Evolutionary conservation across 805 yeast species (phyloP), one percentile per base, ranked within the genome.

Genomic region (Metschnikowia borealis): DNA sequence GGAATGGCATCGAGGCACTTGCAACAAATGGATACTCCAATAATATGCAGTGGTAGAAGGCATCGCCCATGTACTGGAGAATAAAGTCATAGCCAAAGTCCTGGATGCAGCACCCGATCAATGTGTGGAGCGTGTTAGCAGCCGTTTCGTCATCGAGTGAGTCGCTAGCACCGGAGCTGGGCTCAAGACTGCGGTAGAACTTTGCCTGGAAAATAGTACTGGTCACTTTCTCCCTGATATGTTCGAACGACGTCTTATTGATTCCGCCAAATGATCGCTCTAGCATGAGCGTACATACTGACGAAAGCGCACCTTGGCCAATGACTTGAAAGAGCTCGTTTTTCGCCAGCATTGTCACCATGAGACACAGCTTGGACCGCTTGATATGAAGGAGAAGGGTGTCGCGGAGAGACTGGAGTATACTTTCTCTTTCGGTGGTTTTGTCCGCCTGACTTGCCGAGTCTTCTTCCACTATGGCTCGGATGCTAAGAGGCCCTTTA

Each of bases 41-140:
- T 37, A 82, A 62, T 5, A 87, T 73, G 29, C 79, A 67, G 47
- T 78, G 82, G 61, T 83, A 85, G 57, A 85, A 79, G 2, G 87
- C 75, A 56, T 86, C 92, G 54, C 87, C 79, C 26, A 89, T 64
- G 2, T 87, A 84, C 51, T 75, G 75, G 50, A 86, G 68, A n/a
- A 84, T 74, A 2, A 76, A 62, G 59, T 89, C 90, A 62, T 88
- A 88, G 1, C 96, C 95, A 69, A 84, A 88, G 65, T 88, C 96
- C 54, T 82, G 84, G 35, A 85, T 77, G 53, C 89, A 78, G 8
- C 85, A 83, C 2, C 94, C 95, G 18, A 87, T 62, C 23, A 85
- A 61, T 36, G 83, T 79, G 56, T 77, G 77, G 42, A 86, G 68
- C 3, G 87, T 67, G 47, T 81, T 74, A 0, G 78, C 70, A 0